Evolutionary conservation across 2,329 filamentous ascomycete genomes (phyloP).

Genomic region (Aspergillus chevalieri): DNA sequence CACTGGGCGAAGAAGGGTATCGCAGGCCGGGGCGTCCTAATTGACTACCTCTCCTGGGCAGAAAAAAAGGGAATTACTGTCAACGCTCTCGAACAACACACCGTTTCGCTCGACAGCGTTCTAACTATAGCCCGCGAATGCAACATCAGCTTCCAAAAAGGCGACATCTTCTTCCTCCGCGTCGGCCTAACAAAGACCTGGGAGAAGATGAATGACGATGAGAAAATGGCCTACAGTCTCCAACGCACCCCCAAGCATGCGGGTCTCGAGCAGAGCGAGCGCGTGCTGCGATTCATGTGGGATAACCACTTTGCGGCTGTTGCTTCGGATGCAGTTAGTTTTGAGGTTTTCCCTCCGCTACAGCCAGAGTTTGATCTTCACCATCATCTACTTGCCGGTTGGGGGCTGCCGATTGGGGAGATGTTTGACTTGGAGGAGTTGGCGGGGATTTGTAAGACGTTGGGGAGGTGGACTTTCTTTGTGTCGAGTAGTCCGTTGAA

Average conservation of each 20-base stretch:
- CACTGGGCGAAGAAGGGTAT: slow-evolving; percentile 35
- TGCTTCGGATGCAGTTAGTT: slow-evolving; percentile 54
- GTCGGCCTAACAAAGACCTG: slow-evolving; percentile 31
- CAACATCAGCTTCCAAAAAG: slow-evolving; percentile 29
- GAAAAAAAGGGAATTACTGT: slow-evolving; percentile 25
- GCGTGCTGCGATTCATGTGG: slow-evolving; percentile 53
- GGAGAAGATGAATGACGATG: slow-evolving; percentile 22
- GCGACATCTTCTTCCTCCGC: slow-evolving; percentile 36
- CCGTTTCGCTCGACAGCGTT: slow-evolving; percentile 30
- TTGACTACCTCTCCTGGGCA: slow-evolving; percentile 34
- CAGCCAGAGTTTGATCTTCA: slow-evolving; percentile 30
- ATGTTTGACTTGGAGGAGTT: slow-evolving; percentile 36
- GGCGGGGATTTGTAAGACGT: slow-evolving; percentile 25
- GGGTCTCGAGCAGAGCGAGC: slow-evolving; percentile 34
- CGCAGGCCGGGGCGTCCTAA: slow-evolving; percentile 35
- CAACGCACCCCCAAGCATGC: slow-evolving; percentile 28
- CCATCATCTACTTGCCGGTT: slow-evolving; percentile 31
- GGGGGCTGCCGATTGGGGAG: slow-evolving; percentile 35
- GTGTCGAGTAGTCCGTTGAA: slow-evolving; percentile 37
- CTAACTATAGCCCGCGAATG: slow-evolving; percentile 29
- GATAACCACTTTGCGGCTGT: slow-evolving; percentile 54
- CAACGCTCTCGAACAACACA: slow-evolving; percentile 28
- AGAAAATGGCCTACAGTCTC: slow-evolving; percentile 25
- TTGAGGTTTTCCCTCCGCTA: slow-evolving; percentile 46
- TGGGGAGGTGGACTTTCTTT: slow-evolving; percentile 34